Evolutionary conservation across 2,329 filamentous ascomycete species (phyloP).

Genomic region (Colletotrichum sojae): DNA sequence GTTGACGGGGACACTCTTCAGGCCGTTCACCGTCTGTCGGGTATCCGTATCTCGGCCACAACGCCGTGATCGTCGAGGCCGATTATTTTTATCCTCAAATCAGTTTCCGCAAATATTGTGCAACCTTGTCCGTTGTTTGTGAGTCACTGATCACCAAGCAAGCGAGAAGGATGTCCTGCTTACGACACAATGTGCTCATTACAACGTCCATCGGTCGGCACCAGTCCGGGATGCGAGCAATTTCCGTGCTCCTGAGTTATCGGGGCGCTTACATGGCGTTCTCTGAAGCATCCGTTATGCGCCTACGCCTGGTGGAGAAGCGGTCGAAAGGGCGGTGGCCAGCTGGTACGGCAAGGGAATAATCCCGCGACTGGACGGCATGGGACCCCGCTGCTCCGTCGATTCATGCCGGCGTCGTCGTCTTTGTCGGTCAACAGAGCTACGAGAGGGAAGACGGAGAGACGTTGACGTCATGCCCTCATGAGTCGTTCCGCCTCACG

Average conservation of each 20-base stretch:
- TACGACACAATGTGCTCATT: background rate
- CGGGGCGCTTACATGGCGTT: conserved; percentile 19
- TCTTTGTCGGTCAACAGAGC: conserved; percentile 7
- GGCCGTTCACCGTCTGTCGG: no score
- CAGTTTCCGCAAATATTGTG: background rate
- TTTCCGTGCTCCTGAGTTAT: conserved; percentile 18
- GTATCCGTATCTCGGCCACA: background rate
- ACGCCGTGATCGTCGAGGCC: conserved; percentile 8
- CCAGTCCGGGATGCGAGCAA: conserved; percentile 18
- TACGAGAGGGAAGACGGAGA: conserved; percentile 5
- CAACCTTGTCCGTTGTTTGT: background rate
- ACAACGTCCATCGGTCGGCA: background rate
- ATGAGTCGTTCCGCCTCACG: conserved; percentile 1
- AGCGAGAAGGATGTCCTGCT: background rate
- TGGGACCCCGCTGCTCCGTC: conserved; percentile 1
- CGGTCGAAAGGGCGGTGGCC: background rate
- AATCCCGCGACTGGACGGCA: conserved; percentile 6
- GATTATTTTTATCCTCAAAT: conserved; percentile 19
- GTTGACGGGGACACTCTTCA: background rate
- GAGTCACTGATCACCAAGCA: background rate
- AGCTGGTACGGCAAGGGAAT: background rate
- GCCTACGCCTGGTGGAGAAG: conserved; percentile 16
- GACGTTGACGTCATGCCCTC: conserved; percentile 19
- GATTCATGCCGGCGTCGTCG: background rate
- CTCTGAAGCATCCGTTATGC: background rate